phyloP scores from a whole-genome alignment of 768 basidiomycete species.

The Russula compacta region DNA sequence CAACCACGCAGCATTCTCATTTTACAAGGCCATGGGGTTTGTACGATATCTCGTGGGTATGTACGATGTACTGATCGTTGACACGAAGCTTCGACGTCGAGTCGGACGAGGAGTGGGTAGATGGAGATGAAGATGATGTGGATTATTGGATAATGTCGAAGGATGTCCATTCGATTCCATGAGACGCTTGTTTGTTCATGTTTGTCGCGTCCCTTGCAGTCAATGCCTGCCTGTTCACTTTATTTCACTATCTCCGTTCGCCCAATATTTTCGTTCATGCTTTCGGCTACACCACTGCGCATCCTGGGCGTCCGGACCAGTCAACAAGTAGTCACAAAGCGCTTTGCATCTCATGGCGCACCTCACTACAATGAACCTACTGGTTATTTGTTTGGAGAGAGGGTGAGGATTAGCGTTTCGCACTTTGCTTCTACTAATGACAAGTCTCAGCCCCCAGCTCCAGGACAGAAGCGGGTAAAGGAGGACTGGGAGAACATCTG shows the following conservation, averaged over 20 bases:
- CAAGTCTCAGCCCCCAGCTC: constrained; percentile 50
- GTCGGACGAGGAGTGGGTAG: constrained; percentile 23
- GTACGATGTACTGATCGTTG: background rate
- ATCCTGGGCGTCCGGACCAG: constrained; percentile 1
- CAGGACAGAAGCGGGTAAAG: constrained; percentile 77
- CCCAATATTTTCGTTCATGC: background rate
- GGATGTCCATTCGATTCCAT: constrained; percentile 8
- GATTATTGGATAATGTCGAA: constrained; percentile 36
- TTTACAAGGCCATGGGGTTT: constrained; percentile 52
- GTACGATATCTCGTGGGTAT: constrained; percentile 12
- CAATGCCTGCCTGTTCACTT: background rate
- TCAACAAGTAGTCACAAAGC: constrained; percentile 30
- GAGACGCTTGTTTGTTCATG: constrained; percentile 2
- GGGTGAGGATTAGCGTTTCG: constrained; percentile 39
- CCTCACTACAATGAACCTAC: constrained; percentile 78
- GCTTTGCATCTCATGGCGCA: constrained; percentile 67
- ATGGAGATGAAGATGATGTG: constrained; percentile 25
- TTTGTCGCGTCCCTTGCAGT: background rate
- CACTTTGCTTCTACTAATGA: background rate
- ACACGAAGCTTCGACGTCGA: background rate
- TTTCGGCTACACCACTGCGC: constrained; percentile 17
- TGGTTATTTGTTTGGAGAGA: constrained; percentile 83
- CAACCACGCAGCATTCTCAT: constrained; percentile 37
- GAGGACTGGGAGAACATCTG: constrained; percentile 90
- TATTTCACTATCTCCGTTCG: background rate